Evolutionary conservation across 495 filamentous ascomycete species (phyloP).

Genomic region (Ascodesmis nigricans): DNA sequence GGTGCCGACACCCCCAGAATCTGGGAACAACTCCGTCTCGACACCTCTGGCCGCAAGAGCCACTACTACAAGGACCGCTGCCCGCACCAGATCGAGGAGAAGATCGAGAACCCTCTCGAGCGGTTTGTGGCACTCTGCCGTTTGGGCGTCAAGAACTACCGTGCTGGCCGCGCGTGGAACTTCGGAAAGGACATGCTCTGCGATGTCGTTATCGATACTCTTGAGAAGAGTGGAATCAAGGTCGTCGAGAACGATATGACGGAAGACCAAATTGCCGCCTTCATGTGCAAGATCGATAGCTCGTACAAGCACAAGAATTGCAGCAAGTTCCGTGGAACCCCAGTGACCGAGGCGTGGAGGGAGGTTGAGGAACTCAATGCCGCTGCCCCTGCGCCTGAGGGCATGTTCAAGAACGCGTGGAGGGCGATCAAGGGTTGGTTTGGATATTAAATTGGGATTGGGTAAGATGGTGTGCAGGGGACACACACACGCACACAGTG

Average conservation of each 20-base stretch:
- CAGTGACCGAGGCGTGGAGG: slow-evolving; percentile 12
- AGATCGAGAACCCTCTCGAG: slow-evolving; percentile 14
- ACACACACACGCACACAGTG: too few relatives aligned
- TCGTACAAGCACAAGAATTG: too few relatives aligned
- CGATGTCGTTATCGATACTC: slow-evolving; percentile 9
- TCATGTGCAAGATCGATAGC: slow-evolving; percentile 16
- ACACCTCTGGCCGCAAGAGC: slow-evolving; percentile 5
- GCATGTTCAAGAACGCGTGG: too few relatives aligned
- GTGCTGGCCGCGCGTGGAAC: not conserved
- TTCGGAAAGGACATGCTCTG: slow-evolving; percentile 10
- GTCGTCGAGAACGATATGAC: slow-evolving; percentile 9
- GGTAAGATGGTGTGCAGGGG: too few relatives aligned
- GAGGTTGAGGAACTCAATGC: slow-evolving; percentile 6
- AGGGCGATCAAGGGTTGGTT: too few relatives aligned
- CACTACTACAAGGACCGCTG: slow-evolving; percentile 11
- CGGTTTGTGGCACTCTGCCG: slow-evolving; percentile 14
- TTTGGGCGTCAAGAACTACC: slow-evolving; percentile 13
- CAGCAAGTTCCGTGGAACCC: slow-evolving; percentile 6
- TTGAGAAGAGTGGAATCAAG: slow-evolving; percentile 8
- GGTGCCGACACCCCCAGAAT: slow-evolving; percentile 12
- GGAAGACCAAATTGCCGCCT: slow-evolving; percentile 9
- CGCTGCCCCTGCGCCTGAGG: too few relatives aligned
- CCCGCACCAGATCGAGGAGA: slow-evolving; percentile 12
- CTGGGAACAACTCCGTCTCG: slow-evolving; percentile 15
- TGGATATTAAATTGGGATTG: too few relatives aligned